Evolutionary conservation across 2,329 filamentous ascomycete genomes (phyloP).

Genomic region (Ascochyta rabiei): DNA sequence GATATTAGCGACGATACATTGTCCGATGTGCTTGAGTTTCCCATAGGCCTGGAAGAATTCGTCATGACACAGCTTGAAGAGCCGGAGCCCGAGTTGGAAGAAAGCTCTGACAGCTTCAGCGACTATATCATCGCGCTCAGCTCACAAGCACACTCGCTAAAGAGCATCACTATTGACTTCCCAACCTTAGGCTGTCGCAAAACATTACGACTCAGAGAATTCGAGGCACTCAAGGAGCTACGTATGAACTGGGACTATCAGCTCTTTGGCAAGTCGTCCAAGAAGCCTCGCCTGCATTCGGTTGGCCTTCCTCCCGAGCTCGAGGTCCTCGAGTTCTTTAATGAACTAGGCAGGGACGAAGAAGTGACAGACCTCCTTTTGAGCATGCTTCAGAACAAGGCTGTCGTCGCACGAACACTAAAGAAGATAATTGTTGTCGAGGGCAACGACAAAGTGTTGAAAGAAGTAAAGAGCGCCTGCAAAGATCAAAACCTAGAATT

Average conservation of each 20-base stretch:
- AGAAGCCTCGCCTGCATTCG: conserved; percentile 39
- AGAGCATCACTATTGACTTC: conserved; percentile 39
- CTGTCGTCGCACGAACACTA: conserved; percentile 32
- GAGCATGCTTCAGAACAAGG: conserved; percentile 34
- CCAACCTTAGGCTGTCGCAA: conserved; percentile 37
- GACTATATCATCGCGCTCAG: conserved; percentile 40
- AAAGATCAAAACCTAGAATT: conserved; percentile 27
- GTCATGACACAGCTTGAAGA: conserved; percentile 41
- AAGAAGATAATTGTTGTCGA: conserved; percentile 35
- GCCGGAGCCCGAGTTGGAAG: conserved; percentile 39
- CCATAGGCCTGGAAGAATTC: conserved; percentile 39
- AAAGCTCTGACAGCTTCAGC: conserved; percentile 40
- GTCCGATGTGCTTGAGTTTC: conserved; percentile 39
- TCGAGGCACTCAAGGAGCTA: conserved; percentile 31
- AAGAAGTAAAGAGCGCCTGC: conserved; percentile 33
- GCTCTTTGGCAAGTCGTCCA: conserved; percentile 40
- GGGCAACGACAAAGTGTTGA: conserved; percentile 30
- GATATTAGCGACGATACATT: conserved; percentile 43
- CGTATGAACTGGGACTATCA: conserved; percentile 43
- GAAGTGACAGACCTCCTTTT: conserved; percentile 39
- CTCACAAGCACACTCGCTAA: conserved; percentile 36
- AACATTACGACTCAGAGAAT: conserved; percentile 37
- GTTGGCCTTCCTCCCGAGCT: conserved; percentile 38
- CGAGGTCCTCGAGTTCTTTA: conserved; percentile 40
- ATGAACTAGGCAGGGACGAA: conserved; percentile 38